A percentile compares a stretch with the other conserved stretches of the same genome.
Evolutionary conservation across 2,329 filamentous ascomycete genomes (phyloP).

Genomic region (Myriosclerotinia duriaeana): DNA sequence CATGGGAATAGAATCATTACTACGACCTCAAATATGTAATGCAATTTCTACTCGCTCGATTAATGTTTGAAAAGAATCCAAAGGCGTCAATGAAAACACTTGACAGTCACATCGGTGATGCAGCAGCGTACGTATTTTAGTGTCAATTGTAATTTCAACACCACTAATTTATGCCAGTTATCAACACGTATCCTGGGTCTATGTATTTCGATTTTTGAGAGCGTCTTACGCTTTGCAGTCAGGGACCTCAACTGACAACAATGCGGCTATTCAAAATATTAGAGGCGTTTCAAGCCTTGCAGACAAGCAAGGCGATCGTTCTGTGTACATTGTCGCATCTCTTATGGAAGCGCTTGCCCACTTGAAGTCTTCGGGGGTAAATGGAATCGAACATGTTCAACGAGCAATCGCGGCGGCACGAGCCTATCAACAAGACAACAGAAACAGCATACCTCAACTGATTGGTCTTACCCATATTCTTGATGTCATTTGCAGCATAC

Average conservation of each 20-base stretch:
- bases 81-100: conserved; percentile 72
- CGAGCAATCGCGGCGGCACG: conserved; percentile 71
- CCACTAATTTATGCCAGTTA: conserved; percentile 44
- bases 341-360: conserved; percentile 69
- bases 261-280: conserved; percentile 67
- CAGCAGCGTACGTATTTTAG: conserved; percentile 57
- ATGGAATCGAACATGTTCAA: conserved; percentile 69
- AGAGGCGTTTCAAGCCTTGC: conserved; percentile 61
- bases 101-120: conserved; percentile 67
- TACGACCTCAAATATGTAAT: conserved; percentile 73
- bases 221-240: conserved; percentile 66
- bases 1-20: conserved; percentile 50
- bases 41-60: conserved; percentile 69
- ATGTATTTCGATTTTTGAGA: conserved; percentile 73
- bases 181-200: conserved; percentile 70
- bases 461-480: conserved; percentile 64
- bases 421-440: conserved; percentile 66
- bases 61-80: conserved; percentile 67
- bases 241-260: conserved; percentile 58
- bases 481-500: conserved; percentile 64
- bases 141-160: conserved; percentile 7
- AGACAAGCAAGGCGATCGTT: conserved; percentile 58
- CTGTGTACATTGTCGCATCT: conserved; percentile 64
- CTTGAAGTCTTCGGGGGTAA: conserved; percentile 61
- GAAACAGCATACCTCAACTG: conserved; percentile 64